A percentile compares a stretch with the other conserved stretches of the same genome.
Evolutionary conservation across 306 rosid genomes (phyloP).

Genomic region (Mucuna pruriens): DNA sequence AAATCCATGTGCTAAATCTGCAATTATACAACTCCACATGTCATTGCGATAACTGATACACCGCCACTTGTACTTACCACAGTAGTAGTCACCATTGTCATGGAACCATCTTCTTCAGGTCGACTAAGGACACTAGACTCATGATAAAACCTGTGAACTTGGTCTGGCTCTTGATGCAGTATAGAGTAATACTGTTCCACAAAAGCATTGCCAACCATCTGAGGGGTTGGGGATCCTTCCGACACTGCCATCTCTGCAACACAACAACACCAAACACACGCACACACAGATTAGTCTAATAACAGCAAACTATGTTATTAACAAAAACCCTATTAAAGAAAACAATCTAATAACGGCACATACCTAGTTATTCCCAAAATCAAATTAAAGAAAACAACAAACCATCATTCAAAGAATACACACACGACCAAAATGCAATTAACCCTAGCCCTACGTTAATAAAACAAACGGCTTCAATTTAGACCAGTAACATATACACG

Average conservation of each 20-base stretch:
- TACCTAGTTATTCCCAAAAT: not conserved
- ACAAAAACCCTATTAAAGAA: not conserved
- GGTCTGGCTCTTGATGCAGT: constrained; percentile 44
- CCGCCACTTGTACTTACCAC: constrained; percentile 42
- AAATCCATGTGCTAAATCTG: not conserved
- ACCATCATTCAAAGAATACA: not conserved
- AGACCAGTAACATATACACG: not conserved
- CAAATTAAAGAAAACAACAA: not conserved
- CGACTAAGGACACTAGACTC: constrained; percentile 64
- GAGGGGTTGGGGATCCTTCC: constrained; percentile 42
- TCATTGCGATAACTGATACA: not conserved
- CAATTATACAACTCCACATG: not conserved
- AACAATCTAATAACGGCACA: not conserved
- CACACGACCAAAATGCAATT: not conserved
- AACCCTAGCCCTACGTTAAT: not conserved
- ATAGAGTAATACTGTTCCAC: constrained; percentile 56
- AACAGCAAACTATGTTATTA: not conserved
- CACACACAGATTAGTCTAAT: not conserved
- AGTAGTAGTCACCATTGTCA: constrained; percentile 48
- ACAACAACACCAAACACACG: not conserved
- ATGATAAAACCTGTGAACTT: constrained; percentile 53
- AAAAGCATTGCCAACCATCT: constrained; percentile 66
- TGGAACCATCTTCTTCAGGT: constrained; percentile 57
- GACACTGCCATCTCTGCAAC: constrained; percentile 64
- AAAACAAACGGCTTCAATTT: not conserved